Evolutionary conservation across 2,329 filamentous ascomycete species (phyloP).

Genomic region (Alternaria longipes): DNA sequence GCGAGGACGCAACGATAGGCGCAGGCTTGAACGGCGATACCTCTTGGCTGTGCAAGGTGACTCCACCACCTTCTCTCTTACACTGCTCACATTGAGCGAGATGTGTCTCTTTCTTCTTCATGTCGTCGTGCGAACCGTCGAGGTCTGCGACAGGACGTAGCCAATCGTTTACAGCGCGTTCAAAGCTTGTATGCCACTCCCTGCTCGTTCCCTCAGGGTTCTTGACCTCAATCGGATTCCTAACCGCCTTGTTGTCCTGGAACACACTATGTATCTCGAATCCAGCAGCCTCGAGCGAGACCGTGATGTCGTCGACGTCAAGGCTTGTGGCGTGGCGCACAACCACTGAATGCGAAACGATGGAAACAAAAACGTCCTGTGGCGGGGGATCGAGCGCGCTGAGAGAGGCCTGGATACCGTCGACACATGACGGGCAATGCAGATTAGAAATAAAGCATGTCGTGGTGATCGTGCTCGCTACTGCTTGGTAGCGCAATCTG

Average conservation of each 20-base stretch:
- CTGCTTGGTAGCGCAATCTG: constrained; percentile 24
- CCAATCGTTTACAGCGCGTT: constrained; percentile 48
- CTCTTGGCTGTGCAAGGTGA: constrained; percentile 25
- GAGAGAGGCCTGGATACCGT: constrained; percentile 69
- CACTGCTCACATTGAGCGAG: constrained; percentile 49
- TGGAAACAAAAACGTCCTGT: constrained; percentile 71
- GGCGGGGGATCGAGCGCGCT: constrained; percentile 58
- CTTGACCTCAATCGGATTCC: constrained; percentile 26
- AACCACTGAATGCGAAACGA: constrained; percentile 75
- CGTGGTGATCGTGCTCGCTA: constrained; percentile 50
- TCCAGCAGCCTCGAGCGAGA: constrained; percentile 64
- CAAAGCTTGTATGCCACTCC: constrained; percentile 48
- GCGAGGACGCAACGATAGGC: constrained; percentile 19
- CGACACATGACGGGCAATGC: constrained; percentile 80
- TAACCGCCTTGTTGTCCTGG: constrained; percentile 33
- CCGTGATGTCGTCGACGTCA: constrained; percentile 52
- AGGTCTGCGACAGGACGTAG: constrained; percentile 18
- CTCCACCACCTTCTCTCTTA: constrained; percentile 39
- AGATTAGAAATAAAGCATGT: constrained; percentile 76
- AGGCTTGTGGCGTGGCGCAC: constrained; percentile 62
- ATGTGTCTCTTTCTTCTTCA: constrained; percentile 44
- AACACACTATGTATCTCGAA: constrained; percentile 67
- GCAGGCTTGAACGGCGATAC: constrained; percentile 24
- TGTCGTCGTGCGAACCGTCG: constrained; percentile 30
- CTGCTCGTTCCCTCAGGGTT: constrained; percentile 22